These are phyloP conservation scores for Cystofilobasidium bisporidii DNA, from an alignment of 768 basidiomycete species.

Conservation along the genomic window DNA sequence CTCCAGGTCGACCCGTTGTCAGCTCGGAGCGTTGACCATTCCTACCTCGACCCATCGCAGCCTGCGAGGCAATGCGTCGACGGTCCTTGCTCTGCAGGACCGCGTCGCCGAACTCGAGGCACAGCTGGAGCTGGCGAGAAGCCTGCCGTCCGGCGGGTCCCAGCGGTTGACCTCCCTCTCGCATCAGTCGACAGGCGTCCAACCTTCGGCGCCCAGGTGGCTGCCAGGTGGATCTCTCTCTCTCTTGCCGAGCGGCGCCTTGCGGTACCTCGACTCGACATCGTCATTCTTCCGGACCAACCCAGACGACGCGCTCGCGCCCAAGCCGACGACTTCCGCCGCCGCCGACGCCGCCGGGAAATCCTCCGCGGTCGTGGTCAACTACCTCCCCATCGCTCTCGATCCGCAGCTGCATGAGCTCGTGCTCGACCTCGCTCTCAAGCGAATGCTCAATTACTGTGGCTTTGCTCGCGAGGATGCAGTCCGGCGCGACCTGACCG, in stretches of 20 bases:
- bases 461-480: background rate
- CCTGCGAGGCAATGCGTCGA: background rate
- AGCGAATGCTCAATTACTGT: background rate
- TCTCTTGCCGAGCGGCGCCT: background rate
- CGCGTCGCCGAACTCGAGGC: background rate
- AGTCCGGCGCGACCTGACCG: background rate
- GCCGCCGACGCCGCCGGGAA: background rate
- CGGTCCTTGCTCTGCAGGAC: background rate
- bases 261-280: background rate
- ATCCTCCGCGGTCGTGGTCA: too few species aligned
- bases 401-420: background rate
- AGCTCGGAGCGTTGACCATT: too few species aligned
- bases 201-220: background rate
- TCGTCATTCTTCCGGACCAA: constrained; percentile 4
- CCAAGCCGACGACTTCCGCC: background rate
- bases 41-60: too few species aligned
- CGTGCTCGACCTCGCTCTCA: background rate
- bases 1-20: too few species aligned
- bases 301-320: background rate
- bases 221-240: constrained; percentile 2
- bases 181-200: background rate
- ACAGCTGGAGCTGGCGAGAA: background rate
- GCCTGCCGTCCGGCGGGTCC: background rate
- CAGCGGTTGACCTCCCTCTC: background rate
- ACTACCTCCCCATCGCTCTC: background rate